phyloP scores from a whole-genome alignment of 2,329 filamentous ascomycete genomes.

The Ophiostoma populinum region DNA sequence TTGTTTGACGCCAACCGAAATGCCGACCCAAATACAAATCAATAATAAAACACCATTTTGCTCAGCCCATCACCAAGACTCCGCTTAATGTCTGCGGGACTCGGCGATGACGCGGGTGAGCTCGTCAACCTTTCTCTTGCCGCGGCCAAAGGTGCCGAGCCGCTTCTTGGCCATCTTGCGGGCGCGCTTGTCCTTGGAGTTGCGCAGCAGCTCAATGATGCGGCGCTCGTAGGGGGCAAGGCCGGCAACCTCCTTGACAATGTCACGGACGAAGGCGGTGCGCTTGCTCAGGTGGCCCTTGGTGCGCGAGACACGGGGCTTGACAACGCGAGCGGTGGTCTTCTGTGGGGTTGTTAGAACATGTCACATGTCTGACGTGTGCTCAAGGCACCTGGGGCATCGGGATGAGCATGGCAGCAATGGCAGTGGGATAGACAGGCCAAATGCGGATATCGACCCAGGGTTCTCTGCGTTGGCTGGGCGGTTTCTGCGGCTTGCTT shows the following conservation, averaged over 20 bases:
- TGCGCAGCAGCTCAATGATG: constrained; percentile 96
- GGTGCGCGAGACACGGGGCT: constrained; percentile 65
- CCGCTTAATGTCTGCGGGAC: constrained; percentile 53
- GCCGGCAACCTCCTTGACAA: constrained; percentile 96
- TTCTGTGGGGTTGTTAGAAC: constrained; percentile 32
- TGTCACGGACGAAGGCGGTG: constrained; percentile 89
- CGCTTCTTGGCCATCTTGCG: constrained; percentile 99
- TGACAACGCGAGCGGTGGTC: constrained; percentile 62
- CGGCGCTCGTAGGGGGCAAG: constrained; percentile 94
- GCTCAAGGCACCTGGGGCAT: too few species aligned
- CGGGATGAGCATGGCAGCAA: too few species aligned
- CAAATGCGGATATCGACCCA: too few species aligned
- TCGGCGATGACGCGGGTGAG: constrained; percentile 96
- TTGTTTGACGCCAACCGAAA: constrained; percentile 11
- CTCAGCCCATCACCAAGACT: neutral
- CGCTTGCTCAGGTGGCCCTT: constrained; percentile 96
- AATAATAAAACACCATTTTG: constrained; percentile 1
- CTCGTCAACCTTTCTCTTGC: constrained; percentile 99
- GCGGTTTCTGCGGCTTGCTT: too few species aligned
- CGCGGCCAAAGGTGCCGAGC: constrained; percentile 97
- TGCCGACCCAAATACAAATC: constrained; percentile 12
- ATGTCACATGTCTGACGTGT: too few species aligned
- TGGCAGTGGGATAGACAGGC: too few species aligned
- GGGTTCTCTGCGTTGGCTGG: too few species aligned
- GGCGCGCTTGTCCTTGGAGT: constrained; percentile 98